Base-by-base conservation (phyloP, 495 filamentous ascomycete genomes). In the Staphylotrichum longicolle region DNA sequence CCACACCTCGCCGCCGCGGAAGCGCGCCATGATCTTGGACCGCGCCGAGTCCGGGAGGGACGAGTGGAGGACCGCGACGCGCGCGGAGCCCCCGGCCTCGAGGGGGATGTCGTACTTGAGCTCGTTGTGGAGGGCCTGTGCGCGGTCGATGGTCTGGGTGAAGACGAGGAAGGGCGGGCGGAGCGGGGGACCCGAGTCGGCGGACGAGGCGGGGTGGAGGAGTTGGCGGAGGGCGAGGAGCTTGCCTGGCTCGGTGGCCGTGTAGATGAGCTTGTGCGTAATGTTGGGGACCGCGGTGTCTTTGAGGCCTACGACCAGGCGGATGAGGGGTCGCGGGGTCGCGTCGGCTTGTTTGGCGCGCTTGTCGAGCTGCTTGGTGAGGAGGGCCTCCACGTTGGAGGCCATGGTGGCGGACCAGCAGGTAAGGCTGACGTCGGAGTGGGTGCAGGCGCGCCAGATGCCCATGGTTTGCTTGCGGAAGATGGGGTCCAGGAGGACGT, bases 351-450 rank as follows among this genome's bases (percentile, higher is more conserved):
- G 75, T 52, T 83, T 75, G 50, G 88, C 83, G 7, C 86, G 87
- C 33, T 81, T 81, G 32, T 80, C 77, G 46, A 80, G 54, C n/a
- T 75, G 70, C 35, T 74, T 74, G 9, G 72, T 69, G 50, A 89
- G 82, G 11, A 97, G 78, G 39, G 88, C 79, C 73, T 98, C 95
- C 51, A 97, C 87, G 65, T 87, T 91, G 15, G 94, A 96, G 15
- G 88, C 90, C 87, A 98, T 98, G 3, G 94, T 98, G 8, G 95
- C 94, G 20, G 93, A 97, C 90, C 93, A 99, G 54, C 96, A 84
- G 51, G 86, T 88, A 3, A 91, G 83, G 6, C 86, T 81, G 9
- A 98, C 79, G 20, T 79, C 72, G 3, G 84, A 77, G 62, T 86
- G 82, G 7, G 80, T 82, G 73, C 90, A 92, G 15, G 88, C 80